Evolutionary conservation across 2,329 filamentous ascomycete genomes (phyloP), one percentile per base, ranked within the genome.

Genomic region (Leptographium wingfieldii): DNA sequence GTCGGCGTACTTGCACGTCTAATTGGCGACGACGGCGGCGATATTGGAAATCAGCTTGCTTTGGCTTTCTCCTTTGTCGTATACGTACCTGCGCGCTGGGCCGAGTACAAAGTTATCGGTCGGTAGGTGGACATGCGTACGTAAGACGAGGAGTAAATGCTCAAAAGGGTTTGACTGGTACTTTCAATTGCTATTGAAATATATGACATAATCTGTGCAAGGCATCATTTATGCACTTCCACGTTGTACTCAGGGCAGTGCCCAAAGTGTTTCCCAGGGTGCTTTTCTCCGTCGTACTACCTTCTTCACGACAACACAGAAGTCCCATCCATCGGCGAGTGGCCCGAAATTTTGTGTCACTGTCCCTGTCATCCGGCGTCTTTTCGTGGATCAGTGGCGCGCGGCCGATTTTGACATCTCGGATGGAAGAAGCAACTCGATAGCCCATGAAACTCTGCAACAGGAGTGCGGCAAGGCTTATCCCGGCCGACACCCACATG

Each of bases 401-500:
- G 57, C 71, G 66, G 33, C 74, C 73, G 0, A 68, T 75, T 49
- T 67, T 69, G 31, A 84, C 71, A 63, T 85, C 81, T 62, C 82
- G 70, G 56, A 78, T 69, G 49, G 76, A 79, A 49, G 76, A 79
- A 14, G 86, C 89, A 12, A 48, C 25, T 70, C 88, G 95, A 72
- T 90, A 96, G 66, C 86, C 88, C 71, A 92, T 79, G 38, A 85
- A 83, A 33, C 87, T 75, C 70, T 95, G 89, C 25, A 95, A 76
- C 38, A 87, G 69, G 67, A 88, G 92, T 0, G 86, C 86, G 25
- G 92, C 68, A 5, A 90, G 73, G 1, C 82, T 81, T 62, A 86
- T 82, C 0, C 77, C 82, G 0, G 84, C 80, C 0, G 86, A 88
- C 33, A 90, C 80, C 92, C 92, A 97, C 86, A 95, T 92, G 69